phyloP scores from a whole-genome alignment of 2,329 filamentous ascomycete genomes.

The Ramularia collo-cygni region DNA sequence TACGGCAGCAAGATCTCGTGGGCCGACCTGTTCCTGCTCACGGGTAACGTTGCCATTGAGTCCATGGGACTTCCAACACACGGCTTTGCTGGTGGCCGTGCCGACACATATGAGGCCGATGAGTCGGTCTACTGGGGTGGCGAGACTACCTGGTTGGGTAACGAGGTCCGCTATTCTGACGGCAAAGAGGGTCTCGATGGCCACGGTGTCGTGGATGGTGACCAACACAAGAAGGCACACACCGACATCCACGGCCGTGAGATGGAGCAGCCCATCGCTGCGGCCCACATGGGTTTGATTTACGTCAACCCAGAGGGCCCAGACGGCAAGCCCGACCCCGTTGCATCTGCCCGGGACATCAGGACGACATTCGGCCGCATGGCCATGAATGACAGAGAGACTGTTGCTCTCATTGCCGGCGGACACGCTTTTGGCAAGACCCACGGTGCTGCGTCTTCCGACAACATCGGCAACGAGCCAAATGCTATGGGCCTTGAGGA shows the following conservation, averaged over 20 bases:
- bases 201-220: conserved; percentile 38
- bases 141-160: conserved; percentile 68
- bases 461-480: conserved; percentile 62
- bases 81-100: conserved; percentile 65
- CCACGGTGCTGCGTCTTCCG: conserved; percentile 61
- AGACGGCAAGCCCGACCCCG: conserved; percentile 62
- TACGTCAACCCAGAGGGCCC: conserved; percentile 79
- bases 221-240: conserved; percentile 40
- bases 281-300: conserved; percentile 69
- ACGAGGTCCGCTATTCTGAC: conserved; percentile 60
- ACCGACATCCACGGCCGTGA: conserved; percentile 49
- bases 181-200: conserved; percentile 43
- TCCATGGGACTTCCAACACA: conserved; percentile 68
- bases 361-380: conserved; percentile 69
- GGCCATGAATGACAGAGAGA: conserved; percentile 80
- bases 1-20: conserved; percentile 78
- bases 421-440: conserved; percentile 78
- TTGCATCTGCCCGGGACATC: conserved; percentile 64
- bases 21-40: conserved; percentile 65
- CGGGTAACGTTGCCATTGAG: conserved; percentile 71
- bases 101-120: conserved; percentile 68
- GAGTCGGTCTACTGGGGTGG: conserved; percentile 72
- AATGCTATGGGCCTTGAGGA: conserved; percentile 56
- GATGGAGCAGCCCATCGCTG: conserved; percentile 60
- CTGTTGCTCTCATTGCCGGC: conserved; percentile 69